Conservation (phyloP, 2,329 filamentous ascomycete species). For the Furcasterigmium furcatum region DNA sequence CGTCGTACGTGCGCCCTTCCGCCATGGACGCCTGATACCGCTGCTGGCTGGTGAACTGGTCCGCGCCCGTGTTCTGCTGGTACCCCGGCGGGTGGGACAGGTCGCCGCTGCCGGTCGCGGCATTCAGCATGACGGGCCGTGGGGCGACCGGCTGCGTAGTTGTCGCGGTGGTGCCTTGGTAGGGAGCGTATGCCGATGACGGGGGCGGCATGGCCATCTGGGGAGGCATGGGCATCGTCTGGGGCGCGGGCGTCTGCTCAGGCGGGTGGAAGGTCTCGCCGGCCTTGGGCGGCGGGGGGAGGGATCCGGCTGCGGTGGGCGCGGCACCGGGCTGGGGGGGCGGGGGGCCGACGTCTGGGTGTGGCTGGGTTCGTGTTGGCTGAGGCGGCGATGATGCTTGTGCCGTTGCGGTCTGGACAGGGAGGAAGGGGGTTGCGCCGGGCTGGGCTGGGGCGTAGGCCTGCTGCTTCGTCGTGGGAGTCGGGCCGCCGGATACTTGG, state of each 20-base stretch:
- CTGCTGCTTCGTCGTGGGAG: conserved; percentile 5
- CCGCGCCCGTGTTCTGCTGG: conserved; percentile 50
- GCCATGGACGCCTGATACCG: conserved; percentile 28
- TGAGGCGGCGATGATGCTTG: conserved; percentile 29
- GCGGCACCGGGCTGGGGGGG: conserved; percentile 56
- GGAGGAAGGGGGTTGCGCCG: conserved; percentile 40
- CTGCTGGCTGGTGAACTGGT: conserved; percentile 47
- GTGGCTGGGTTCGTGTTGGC: conserved; percentile 34
- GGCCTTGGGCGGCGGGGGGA: conserved; percentile 50
- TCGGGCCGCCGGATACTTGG: conserved; percentile 3
- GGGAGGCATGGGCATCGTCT: conserved; percentile 33
- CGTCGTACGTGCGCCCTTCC: conserved; percentile 18
- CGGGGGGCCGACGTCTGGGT: conserved; percentile 36
- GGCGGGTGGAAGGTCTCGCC: conserved; percentile 39
- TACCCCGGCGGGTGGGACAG: conserved; percentile 52
- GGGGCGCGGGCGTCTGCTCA: conserved; percentile 26
- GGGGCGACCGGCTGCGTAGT: conserved; percentile 25
- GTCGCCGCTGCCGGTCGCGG: conserved; percentile 16
- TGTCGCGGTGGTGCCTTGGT: conserved; percentile 41
- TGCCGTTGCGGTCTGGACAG: conserved; percentile 36
- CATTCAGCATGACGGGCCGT: conserved; percentile 18
- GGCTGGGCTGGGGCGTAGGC: conserved; percentile 41
- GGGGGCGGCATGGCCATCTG: conserved; percentile 52
- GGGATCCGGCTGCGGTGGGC: conserved; percentile 24
- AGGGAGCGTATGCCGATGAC: conserved; percentile 32